Conservation (phyloP, 2,329 filamentous ascomycete genomes). For the Exophiala bonariae region DNA sequence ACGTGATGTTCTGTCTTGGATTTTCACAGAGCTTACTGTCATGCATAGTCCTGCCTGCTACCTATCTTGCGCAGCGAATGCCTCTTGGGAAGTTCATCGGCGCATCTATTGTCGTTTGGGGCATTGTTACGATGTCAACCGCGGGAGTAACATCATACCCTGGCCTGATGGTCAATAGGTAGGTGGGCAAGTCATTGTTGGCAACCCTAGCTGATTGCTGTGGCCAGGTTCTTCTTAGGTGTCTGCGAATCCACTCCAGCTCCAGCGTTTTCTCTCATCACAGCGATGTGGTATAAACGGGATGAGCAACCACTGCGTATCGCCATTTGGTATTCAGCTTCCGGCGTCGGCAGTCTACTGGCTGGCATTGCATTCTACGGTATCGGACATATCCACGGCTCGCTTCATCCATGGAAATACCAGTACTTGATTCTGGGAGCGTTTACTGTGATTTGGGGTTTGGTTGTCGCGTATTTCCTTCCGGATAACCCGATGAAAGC, state of each 20-base stretch:
- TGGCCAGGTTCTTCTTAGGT: too few relatives aligned
- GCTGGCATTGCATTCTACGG: slow-evolving; percentile 66
- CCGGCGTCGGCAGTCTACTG: too few relatives aligned
- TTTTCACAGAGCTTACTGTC: too few relatives aligned
- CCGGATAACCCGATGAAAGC: too few relatives aligned
- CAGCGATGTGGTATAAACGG: too few relatives aligned
- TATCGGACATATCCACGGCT: slow-evolving; percentile 52
- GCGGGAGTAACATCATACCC: neutral
- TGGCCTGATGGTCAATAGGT: slow-evolving; percentile 35
- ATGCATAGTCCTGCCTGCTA: slow-evolving; percentile 48
- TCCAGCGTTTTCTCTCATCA: too few relatives aligned
- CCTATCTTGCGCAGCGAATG: slow-evolving; percentile 48
- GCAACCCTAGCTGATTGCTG: too few relatives aligned
- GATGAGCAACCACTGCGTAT: too few relatives aligned
- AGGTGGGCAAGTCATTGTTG: too few relatives aligned
- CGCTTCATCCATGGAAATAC: slow-evolving; percentile 66
- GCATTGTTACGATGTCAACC: neutral
- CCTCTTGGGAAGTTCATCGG: slow-evolving; percentile 49
- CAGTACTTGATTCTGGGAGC: slow-evolving; percentile 66
- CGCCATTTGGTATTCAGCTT: too few relatives aligned
- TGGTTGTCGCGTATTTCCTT: slow-evolving; percentile 56
- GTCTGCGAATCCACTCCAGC: too few relatives aligned
- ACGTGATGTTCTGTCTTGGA: slow-evolving; percentile 41
- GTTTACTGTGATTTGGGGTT: slow-evolving; percentile 63
- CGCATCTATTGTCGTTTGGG: neutral